Evolutionary conservation across 2,329 filamentous ascomycete genomes (phyloP), one percentile per base, ranked within the genome.

Genomic region (Mycosphaerella arachidis): DNA sequence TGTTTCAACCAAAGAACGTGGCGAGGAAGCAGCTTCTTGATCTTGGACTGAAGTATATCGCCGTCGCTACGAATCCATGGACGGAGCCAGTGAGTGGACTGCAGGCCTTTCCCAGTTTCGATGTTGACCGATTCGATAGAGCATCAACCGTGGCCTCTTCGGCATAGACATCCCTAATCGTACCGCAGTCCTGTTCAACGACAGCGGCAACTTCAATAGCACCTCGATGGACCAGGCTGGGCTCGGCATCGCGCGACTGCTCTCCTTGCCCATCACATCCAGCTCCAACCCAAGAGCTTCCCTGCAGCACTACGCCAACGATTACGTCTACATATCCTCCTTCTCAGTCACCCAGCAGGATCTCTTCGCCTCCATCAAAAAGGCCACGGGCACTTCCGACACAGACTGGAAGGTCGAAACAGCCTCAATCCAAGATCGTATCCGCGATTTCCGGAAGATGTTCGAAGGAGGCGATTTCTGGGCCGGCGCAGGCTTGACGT

Each of bases 361-460:
- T 12, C 72, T 78, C 66, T 69, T 77, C 24, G 72, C 70, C 7
- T 67, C 72, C 1, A 57, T 73, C 1, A 68, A 70, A 51, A 69
- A 70, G 7, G 74, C 71, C 0, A 75, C 74, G 1, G 67, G 67
- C 1, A 74, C 74, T 0, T 62, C 55, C 1, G 70, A 74, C 45
- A 56, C 53, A 2, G 75, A 78, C 27, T 78, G 75, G 76, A 70
- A 57, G 1, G 68, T 77, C 5, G 59, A 46, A 0, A 59, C 63
- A 8, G 61, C 63, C 12, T 40, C 58, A 0, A 59, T 67, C 4
- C 66, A 72, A 43, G 72, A 82, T 67, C 77, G 84, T 31, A 82
- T 79, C 59, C 70, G 74, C 57, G 75, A 80, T 1, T 84, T 79
- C 0, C 62, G 76, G 58, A 77, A 76, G 56, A 68, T 70, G 35